These are phyloP conservation scores for Brettanomyces naardenensis DNA, from an alignment of 805 yeast genomes.

Conservation along the genomic window DNA sequence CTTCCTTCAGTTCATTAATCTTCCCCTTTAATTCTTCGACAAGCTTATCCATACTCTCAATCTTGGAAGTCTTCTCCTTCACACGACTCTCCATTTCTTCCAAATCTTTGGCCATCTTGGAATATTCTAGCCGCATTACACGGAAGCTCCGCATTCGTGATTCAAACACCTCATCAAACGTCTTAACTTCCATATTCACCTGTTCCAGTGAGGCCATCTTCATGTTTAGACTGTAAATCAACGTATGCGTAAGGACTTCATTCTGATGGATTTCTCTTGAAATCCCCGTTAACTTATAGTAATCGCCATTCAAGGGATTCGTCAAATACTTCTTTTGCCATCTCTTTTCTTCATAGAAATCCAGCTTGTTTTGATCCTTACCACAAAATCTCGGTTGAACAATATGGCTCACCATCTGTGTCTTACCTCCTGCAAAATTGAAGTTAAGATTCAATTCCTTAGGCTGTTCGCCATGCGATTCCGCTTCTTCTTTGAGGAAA, in stretches of 20 bases:
- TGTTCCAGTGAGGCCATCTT: constrained; percentile 34
- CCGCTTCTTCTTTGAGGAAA: constrained; percentile 27
- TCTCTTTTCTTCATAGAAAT: constrained; percentile 54
- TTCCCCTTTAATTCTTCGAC: constrained; percentile 14
- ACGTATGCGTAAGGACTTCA: constrained; percentile 50
- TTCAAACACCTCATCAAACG: constrained; percentile 32
- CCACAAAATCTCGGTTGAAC: constrained; percentile 22
- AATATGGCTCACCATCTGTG: constrained; percentile 25
- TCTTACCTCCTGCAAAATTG: constrained; percentile 11
- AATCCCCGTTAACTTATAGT: constrained; percentile 28
- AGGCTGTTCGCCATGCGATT: constrained; percentile 9
- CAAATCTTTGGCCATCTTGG: constrained; percentile 39
- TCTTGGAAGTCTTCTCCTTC: constrained; percentile 19
- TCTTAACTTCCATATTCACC: constrained; percentile 40
- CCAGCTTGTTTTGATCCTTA: constrained; percentile 14
- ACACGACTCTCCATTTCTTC: constrained; percentile 30
- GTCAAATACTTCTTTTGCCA: constrained; percentile 59
- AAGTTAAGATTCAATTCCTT: constrained; percentile 12
- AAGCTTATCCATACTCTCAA: constrained; percentile 20
- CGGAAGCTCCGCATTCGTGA: constrained; percentile 35
- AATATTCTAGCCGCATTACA: constrained; percentile 35
- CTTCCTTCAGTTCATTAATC: constrained; percentile 8
- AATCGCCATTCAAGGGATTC: constrained; percentile 47
- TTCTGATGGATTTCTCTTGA: constrained; percentile 20
- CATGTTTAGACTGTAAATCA: constrained; percentile 47